Conservation (phyloP, 108 stramenopile genomes). For the Skeletonema potamos region DNA sequence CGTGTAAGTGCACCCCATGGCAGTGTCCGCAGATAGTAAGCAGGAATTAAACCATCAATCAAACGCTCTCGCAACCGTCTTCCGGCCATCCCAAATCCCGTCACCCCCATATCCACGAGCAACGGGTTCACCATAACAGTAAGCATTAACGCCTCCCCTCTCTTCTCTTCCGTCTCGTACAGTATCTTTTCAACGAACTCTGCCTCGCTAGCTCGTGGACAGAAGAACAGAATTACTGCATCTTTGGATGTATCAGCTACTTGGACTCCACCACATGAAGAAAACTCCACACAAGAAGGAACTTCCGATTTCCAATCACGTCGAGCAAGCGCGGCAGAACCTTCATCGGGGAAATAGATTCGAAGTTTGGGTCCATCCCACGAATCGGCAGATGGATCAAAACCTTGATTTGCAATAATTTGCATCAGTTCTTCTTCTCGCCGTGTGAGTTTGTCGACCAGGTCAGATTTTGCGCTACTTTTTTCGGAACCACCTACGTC, state of each 20-base stretch:
- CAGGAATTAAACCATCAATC: slow-evolving; percentile 64
- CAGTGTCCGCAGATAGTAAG: slow-evolving; percentile 89
- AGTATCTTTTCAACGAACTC: slow-evolving; percentile 68
- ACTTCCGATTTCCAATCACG: slow-evolving; percentile 79
- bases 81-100: slow-evolving; percentile 95
- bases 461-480: not conserved
- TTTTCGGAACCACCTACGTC: slow-evolving; percentile 29
- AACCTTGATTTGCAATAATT: slow-evolving; percentile 58
- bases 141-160: slow-evolving; percentile 50
- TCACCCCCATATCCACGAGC: slow-evolving; percentile 93
- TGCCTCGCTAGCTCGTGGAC: slow-evolving; percentile 80
- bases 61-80: slow-evolving; percentile 85
- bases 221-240: slow-evolving; percentile 70
- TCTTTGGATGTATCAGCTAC: slow-evolving; percentile 56
- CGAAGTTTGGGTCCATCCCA: slow-evolving; percentile 65
- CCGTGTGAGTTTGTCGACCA: slow-evolving; percentile 7
- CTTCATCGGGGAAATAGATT: slow-evolving; percentile 93
- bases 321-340: slow-evolving; percentile 88
- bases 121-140: slow-evolving; percentile 91
- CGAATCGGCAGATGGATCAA: slow-evolving; percentile 15
- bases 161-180: slow-evolving; percentile 43
- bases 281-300: slow-evolving; percentile 75
- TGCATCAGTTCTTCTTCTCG: slow-evolving; percentile 35
- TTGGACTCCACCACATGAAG: slow-evolving; percentile 72
- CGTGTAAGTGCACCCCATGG: slow-evolving; percentile 89